phyloP scores from a whole-genome alignment of 1,284 basidiomycete genomes.

The Cutaneotrichosporon sp. region DNA sequence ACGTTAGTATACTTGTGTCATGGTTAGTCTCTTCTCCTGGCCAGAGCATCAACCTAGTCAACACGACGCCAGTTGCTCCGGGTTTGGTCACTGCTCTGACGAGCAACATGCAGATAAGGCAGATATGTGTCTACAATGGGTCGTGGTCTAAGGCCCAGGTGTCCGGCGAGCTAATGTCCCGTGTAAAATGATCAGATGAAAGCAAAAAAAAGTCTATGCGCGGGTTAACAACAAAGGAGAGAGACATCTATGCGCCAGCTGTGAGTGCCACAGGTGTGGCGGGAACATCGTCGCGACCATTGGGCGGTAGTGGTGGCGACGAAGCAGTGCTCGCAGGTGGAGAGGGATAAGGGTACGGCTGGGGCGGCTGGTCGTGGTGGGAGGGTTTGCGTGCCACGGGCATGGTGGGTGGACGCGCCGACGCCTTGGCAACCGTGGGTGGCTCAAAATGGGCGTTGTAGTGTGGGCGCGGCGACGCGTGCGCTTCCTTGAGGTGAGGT shows the following conservation, averaged over 20 bases:
- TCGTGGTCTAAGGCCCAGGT: too few relatives aligned
- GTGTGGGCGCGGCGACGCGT: slow-evolving; percentile 35
- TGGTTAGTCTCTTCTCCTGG: too few relatives aligned
- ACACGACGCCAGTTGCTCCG: too few relatives aligned
- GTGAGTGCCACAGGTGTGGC: not conserved
- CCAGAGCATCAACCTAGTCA: too few relatives aligned
- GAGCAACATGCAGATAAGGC: too few relatives aligned
- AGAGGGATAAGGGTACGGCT: slow-evolving; percentile 38
- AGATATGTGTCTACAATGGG: too few relatives aligned
- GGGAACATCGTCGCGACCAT: not conserved
- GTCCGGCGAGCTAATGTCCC: too few relatives aligned
- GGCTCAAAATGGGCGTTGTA: slow-evolving; percentile 21
- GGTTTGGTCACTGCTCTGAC: too few relatives aligned
- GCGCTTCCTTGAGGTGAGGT: slow-evolving; percentile 13
- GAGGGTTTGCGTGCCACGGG: not conserved
- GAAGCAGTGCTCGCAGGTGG: slow-evolving; percentile 37
- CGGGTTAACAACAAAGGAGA: not conserved
- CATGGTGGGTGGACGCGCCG: slow-evolving; percentile 20
- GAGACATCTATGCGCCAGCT: not conserved
- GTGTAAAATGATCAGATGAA: not conserved
- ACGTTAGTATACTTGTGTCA: too few relatives aligned
- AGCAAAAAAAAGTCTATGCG: not conserved
- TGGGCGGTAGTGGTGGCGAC: slow-evolving; percentile 25
- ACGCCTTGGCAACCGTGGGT: slow-evolving; percentile 25
- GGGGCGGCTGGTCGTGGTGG: not conserved